Conservation (phyloP, 2,329 filamentous ascomycete species). For the Alternaria sp. region DNA sequence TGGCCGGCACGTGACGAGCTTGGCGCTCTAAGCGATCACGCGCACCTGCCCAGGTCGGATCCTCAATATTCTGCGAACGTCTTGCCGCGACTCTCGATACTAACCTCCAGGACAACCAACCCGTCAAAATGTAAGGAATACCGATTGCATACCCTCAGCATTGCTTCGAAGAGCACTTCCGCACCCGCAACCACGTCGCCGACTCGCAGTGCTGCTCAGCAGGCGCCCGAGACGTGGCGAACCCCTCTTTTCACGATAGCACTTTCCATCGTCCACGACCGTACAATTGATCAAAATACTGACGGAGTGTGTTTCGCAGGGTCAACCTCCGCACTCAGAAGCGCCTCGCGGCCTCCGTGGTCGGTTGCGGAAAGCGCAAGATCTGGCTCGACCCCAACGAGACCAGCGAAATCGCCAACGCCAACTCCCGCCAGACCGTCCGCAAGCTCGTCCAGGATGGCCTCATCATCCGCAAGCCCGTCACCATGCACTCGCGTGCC, state of each 20-base stretch:
- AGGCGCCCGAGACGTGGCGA: slow-evolving; percentile 39
- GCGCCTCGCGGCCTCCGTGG: slow-evolving; percentile 98
- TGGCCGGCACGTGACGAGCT: slow-evolving; percentile 5
- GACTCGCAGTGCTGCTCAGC: slow-evolving; percentile 29
- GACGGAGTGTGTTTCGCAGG: slow-evolving; percentile 63
- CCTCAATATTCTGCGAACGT: slow-evolving; percentile 8
- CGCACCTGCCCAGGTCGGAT: slow-evolving; percentile 6
- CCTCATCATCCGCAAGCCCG: slow-evolving; percentile 99
- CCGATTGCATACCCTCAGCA: slow-evolving; percentile 24
- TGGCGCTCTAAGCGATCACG: slow-evolving; percentile 16
- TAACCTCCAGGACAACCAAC: slow-evolving; percentile 48
- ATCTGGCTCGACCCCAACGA: slow-evolving; percentile 99
- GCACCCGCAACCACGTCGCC: slow-evolving; percentile 23
- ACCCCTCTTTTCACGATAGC: slow-evolving; percentile 43
- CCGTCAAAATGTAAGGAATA: slow-evolving; percentile 52
- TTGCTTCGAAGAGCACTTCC: slow-evolving; percentile 26
- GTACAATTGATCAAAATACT: slow-evolving; percentile 33
- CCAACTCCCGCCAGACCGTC: slow-evolving; percentile 99
- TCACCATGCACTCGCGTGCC: slow-evolving; percentile 98
- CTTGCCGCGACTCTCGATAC: slow-evolving; percentile 11
- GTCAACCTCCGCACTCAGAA: slow-evolving; percentile 99
- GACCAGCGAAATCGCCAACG: slow-evolving; percentile 98
- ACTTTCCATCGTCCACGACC: slow-evolving; percentile 24
- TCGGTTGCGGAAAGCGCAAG: slow-evolving; percentile 99
- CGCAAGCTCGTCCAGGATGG: slow-evolving; percentile 99